Percentiles rank a stretch among this genome's conserved stretches.
Evolutionary conservation across 164 flowering plant genomes (phyloP).

Genomic region (Sextonia rubra): DNA sequence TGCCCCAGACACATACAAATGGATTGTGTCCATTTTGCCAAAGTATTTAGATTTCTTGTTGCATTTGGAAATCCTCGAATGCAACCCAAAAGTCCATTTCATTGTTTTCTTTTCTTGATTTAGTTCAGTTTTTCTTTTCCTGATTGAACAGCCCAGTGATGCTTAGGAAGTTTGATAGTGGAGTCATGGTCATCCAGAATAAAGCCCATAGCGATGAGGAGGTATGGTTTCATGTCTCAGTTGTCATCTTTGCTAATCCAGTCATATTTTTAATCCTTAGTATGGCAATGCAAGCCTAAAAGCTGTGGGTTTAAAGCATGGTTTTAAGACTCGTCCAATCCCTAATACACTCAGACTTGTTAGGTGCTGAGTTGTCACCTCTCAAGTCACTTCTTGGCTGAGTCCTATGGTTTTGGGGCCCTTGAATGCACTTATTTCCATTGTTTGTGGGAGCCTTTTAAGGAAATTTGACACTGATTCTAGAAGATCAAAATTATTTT

Average conservation of each 20-base stretch:
- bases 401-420: too few relatives aligned
- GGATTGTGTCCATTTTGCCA: background rate
- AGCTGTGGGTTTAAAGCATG: too few relatives aligned
- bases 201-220: conserved; percentile 94
- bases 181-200: conserved; percentile 93
- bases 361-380: too few relatives aligned
- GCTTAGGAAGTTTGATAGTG: conserved; percentile 96
- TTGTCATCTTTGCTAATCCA: background rate
- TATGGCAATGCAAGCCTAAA: too few relatives aligned
- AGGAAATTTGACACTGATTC: too few relatives aligned
- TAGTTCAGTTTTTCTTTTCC: background rate
- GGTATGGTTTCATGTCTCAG: conserved; percentile 31
- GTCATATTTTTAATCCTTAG: background rate
- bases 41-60: background rate
- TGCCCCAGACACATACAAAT: background rate
- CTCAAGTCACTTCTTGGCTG: too few relatives aligned
- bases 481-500: too few relatives aligned
- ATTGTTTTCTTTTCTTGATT: background rate
- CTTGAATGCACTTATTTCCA: too few relatives aligned
- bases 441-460: too few relatives aligned
- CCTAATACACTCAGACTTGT: too few relatives aligned
- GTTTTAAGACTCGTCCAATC: too few relatives aligned
- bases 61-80: background rate
- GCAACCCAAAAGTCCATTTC: too few relatives aligned
- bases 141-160: conserved; percentile 65